phyloP scores from a whole-genome alignment of 1,139 yeast genomes.

The Saccharomycopsis crataegensis region DNA sequence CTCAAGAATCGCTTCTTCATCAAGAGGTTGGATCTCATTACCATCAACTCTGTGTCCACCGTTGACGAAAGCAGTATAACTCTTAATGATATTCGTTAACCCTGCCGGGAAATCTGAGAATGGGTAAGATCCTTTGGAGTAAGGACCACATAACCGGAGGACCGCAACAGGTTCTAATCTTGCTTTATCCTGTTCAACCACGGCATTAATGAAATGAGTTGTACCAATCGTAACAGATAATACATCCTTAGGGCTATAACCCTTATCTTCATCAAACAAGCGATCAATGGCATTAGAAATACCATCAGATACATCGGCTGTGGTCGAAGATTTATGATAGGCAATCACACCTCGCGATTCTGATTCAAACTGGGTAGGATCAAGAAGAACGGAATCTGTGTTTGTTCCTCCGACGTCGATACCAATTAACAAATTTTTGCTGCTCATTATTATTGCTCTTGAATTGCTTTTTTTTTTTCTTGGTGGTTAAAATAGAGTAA shows the following conservation, averaged over 20 bases:
- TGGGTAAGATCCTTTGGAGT: slow-evolving; percentile 31
- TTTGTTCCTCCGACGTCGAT: slow-evolving; percentile 46
- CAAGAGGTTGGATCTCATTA: slow-evolving; percentile 28
- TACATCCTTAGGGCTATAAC: slow-evolving; percentile 27
- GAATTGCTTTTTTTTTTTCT: neutral
- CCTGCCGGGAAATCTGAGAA: slow-evolving; percentile 37
- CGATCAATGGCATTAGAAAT: slow-evolving; percentile 31
- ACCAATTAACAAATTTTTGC: slow-evolving; percentile 29
- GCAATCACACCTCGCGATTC: slow-evolving; percentile 31
- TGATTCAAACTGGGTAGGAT: slow-evolving; percentile 27
- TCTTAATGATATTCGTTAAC: slow-evolving; percentile 28
- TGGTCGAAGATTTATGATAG: slow-evolving; percentile 37
- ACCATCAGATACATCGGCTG: slow-evolving; percentile 37
- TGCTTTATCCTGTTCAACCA: slow-evolving; percentile 34
- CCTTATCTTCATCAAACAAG: slow-evolving; percentile 25
- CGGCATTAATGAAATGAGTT: slow-evolving; percentile 40
- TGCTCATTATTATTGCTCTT: slow-evolving; percentile 10
- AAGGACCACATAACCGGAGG: slow-evolving; percentile 34
- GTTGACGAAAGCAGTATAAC: slow-evolving; percentile 29
- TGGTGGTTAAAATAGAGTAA: neutral
- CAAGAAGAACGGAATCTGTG: slow-evolving; percentile 39
- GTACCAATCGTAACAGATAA: slow-evolving; percentile 37
- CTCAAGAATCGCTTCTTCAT: slow-evolving; percentile 28
- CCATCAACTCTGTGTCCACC: slow-evolving; percentile 40
- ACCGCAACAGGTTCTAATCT: slow-evolving; percentile 36